Percentiles rank a stretch among this genome's conserved stretches.
Conservation (phyloP, 2,329 filamentous ascomycete genomes). For the Teratosphaeria pseudoeucalypti region DNA sequence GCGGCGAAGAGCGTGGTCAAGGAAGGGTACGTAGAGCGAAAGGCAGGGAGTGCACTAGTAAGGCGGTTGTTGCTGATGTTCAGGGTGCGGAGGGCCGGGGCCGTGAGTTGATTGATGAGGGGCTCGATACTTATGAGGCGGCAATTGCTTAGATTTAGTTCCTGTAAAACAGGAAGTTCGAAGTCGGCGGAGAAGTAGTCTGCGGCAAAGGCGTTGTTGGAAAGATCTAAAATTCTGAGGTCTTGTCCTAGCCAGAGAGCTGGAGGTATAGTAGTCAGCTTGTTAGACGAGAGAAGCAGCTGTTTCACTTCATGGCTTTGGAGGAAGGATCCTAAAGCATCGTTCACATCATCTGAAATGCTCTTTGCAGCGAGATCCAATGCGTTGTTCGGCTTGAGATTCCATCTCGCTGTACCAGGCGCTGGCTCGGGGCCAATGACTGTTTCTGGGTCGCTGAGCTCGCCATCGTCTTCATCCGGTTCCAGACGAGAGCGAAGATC, state of each 20-base stretch:
- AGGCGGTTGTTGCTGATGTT: conserved; percentile 80
- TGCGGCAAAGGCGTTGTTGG: conserved; percentile 27
- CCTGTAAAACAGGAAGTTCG: conserved; percentile 58
- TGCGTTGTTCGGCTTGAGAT: conserved; percentile 23
- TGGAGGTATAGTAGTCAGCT: conserved; percentile 57
- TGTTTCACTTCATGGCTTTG: conserved; percentile 40
- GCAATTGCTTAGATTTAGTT: conserved; percentile 66
- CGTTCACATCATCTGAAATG: conserved; percentile 29
- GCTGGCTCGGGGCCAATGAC: conserved; percentile 11
- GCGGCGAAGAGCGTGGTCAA: conserved; percentile 61
- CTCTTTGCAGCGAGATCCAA: conserved; percentile 32
- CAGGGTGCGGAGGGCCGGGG: conserved; percentile 63
- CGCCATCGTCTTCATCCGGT: conserved; percentile 26
- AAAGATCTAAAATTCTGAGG: conserved; percentile 43
- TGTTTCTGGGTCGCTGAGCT: conserved; percentile 13
- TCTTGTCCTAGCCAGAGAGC: conserved; percentile 61
- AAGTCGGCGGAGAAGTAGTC: conserved; percentile 59
- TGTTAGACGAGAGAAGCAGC: conserved; percentile 67
- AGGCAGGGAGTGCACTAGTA: conserved; percentile 51
- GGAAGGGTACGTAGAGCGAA: conserved; percentile 59
- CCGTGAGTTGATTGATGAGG: conserved; percentile 56
- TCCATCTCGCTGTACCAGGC: conserved; percentile 13
- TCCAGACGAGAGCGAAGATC: conserved; percentile 55
- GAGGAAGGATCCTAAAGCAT: conserved; percentile 34
- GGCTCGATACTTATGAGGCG: conserved; percentile 60